phyloP scores from a whole-genome alignment of 2,329 filamentous ascomycete species.

The Pestalotiopsis sp. region DNA sequence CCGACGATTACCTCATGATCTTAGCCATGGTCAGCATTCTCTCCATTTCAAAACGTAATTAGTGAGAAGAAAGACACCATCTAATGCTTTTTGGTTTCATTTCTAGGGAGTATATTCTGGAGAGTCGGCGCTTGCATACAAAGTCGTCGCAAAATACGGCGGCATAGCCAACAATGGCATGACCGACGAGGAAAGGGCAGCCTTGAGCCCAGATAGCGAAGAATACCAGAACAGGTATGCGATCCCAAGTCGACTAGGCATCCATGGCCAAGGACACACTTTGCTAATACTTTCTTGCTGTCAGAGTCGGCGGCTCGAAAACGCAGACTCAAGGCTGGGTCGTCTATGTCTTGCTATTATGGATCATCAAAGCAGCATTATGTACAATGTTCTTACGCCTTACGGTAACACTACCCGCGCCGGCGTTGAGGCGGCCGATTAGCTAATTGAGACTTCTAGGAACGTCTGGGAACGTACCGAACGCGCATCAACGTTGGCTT shows the following conservation, averaged over 20 bases:
- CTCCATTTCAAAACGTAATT: not conserved
- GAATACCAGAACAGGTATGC: not conserved
- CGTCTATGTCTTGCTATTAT: slow-evolving; percentile 28
- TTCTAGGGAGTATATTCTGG: slow-evolving; percentile 22
- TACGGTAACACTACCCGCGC: slow-evolving; percentile 19
- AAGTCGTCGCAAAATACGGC: slow-evolving; percentile 28
- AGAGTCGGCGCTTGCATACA: slow-evolving; percentile 32
- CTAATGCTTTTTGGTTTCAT: slow-evolving; percentile 13
- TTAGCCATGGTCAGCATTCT: not conserved
- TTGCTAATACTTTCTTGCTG: not conserved
- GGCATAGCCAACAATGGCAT: slow-evolving; percentile 37
- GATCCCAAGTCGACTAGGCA: slow-evolving; percentile 15
- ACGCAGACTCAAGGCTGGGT: slow-evolving; percentile 33
- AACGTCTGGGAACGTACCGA: not conserved
- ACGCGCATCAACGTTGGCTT: not conserved
- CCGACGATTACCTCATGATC: slow-evolving; percentile 8
- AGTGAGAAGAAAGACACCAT: not conserved
- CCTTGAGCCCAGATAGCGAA: slow-evolving; percentile 17
- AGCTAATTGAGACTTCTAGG: not conserved
- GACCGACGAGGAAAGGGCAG: slow-evolving; percentile 29
- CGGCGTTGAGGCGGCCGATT: not conserved
- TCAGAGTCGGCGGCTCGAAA: slow-evolving; percentile 38
- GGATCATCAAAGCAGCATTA: slow-evolving; percentile 30
- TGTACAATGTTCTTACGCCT: slow-evolving; percentile 31
- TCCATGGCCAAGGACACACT: not conserved